These are phyloP conservation scores for Moesziomyces aphidis DNA, from an alignment of 1,284 basidiomycete species.

Conservation along the genomic window DNA sequence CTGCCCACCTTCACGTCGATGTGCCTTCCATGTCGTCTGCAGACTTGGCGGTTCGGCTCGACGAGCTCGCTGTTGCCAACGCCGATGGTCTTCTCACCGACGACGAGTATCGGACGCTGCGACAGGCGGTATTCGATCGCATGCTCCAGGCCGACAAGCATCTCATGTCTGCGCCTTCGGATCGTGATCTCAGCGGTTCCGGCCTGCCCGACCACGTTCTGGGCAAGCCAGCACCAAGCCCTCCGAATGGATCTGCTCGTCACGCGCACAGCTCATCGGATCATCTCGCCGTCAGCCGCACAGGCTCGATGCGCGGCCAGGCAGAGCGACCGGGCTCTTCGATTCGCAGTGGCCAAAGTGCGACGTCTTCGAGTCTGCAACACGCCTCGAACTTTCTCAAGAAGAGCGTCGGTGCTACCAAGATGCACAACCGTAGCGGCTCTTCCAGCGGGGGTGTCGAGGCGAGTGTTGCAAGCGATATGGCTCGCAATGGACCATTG, in stretches of 20 bases:
- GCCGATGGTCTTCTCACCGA: constrained; percentile 57
- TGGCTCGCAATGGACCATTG: neutral
- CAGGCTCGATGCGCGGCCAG: constrained; percentile 20
- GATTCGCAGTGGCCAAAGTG: constrained; percentile 21
- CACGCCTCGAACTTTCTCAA: constrained; percentile 13
- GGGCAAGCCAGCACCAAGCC: too few species aligned
- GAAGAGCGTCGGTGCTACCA: neutral
- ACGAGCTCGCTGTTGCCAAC: constrained; percentile 60
- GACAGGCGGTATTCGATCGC: constrained; percentile 51
- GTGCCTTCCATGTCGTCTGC: constrained; percentile 32
- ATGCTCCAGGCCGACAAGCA: constrained; percentile 39
- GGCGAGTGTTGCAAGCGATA: neutral
- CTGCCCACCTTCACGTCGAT: constrained; percentile 5
- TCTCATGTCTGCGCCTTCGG: constrained; percentile 30
- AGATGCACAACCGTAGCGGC: constrained; percentile 2
- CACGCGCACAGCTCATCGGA: constrained; percentile 1
- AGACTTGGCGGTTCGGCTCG: constrained; percentile 48
- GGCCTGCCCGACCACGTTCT: constrained; percentile 1
- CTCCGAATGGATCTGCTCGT: neutral
- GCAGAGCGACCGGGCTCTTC: constrained; percentile 9
- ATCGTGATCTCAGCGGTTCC: constrained; percentile 8
- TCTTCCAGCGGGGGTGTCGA: neutral
- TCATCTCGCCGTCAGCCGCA: constrained; percentile 4
- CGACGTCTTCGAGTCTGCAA: constrained; percentile 24
- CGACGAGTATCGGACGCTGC: constrained; percentile 55